These are phyloP conservation scores for Globisporangium uncinulatum DNA, from an alignment of 352 stramenopile species.

Conservation along the genomic window DNA sequence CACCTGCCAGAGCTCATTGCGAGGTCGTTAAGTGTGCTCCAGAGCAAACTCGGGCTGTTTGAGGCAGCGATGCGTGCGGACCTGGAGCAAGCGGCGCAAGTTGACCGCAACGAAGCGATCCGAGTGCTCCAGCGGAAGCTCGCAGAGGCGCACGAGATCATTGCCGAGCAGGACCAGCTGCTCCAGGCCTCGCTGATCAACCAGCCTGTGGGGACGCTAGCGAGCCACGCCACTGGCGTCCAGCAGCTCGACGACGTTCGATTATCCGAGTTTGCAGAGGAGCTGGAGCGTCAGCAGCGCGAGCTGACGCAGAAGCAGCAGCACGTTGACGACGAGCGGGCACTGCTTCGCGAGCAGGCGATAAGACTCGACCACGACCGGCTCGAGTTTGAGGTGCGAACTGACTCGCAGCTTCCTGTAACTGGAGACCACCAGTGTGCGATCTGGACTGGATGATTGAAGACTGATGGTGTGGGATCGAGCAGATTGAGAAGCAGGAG, in stretches of 20 bases:
- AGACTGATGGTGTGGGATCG: slow-evolving; percentile 1
- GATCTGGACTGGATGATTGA: not conserved
- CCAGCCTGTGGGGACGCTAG: slow-evolving; percentile 2
- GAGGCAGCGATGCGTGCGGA: slow-evolving; percentile 54
- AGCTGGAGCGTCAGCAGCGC: slow-evolving; percentile 28
- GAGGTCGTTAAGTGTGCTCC: slow-evolving; percentile 37
- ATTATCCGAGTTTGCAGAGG: slow-evolving; percentile 15
- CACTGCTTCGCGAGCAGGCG: slow-evolving; percentile 40
- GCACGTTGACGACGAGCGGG: slow-evolving; percentile 39
- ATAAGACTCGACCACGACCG: slow-evolving; percentile 57
- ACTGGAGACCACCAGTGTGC: not conserved
- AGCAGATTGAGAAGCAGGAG: slow-evolving; percentile 37
- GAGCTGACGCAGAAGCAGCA: slow-evolving; percentile 24
- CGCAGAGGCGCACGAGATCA: slow-evolving; percentile 51
- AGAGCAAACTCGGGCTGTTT: slow-evolving; percentile 45
- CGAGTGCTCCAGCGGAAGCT: slow-evolving; percentile 53
- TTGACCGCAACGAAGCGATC: slow-evolving; percentile 23
- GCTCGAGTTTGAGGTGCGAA: slow-evolving; percentile 46
- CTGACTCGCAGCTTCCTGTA: not conserved
- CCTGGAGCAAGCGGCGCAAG: slow-evolving; percentile 21
- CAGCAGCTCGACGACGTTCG: not conserved
- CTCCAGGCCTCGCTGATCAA: slow-evolving; percentile 51
- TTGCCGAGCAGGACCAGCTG: slow-evolving; percentile 63
- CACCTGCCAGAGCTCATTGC: slow-evolving; percentile 48
- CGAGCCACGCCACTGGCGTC: too few relatives aligned